Base-by-base conservation (phyloP, 768 basidiomycete species). In the Tulasnella sp. region DNA sequence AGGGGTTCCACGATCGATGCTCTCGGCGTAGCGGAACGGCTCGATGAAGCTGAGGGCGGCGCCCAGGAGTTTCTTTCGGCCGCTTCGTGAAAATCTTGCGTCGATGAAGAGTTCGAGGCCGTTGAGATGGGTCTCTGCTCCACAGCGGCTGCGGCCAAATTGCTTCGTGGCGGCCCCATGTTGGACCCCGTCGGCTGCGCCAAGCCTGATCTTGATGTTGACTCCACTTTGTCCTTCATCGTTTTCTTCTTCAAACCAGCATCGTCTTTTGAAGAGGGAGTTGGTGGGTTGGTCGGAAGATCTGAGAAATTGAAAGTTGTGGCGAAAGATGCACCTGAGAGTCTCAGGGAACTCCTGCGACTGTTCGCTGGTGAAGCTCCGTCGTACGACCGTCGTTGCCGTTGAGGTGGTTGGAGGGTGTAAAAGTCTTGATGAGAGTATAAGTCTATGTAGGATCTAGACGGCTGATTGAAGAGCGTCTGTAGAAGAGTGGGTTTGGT, bases 401-500 rank as follows among this genome's bases (percentile, higher is more conserved):
- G 61, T 67, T 67, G 32, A 2, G n/a, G 74, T 32, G 46, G 39
- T 26, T 75, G 39, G 37, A 40, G 39, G 48, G 51, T 46, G 44
- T 75, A 75, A 26, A 39, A 67, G 16, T 61, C 35, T 51, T 75
- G 74, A 37, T 18, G 23, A 20, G 74, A 61, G 32, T 75, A 13
- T 20, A 75, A 37, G 71, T 72, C 71, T 40, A 72, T n/a, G 32
- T 75, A 75, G 23, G 74, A 51, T 75, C 74, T 40, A 13, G 74
- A 55, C 32, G 74, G 74, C 18, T 75, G 74, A n/a, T 75, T 75
- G 26, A 75, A 51, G 15, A 75, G 74, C 44, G 51, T 46, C 44
- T 75, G 74, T 16, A 75, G 55, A 13, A 75, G 74, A 37, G 74
- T 75, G 35, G 74, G 74, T 75, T 75, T 75, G n/a, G 55, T 55